Base-by-base conservation (phyloP, 352 stramenopile genomes). In the Globisporangium alternatum region DNA sequence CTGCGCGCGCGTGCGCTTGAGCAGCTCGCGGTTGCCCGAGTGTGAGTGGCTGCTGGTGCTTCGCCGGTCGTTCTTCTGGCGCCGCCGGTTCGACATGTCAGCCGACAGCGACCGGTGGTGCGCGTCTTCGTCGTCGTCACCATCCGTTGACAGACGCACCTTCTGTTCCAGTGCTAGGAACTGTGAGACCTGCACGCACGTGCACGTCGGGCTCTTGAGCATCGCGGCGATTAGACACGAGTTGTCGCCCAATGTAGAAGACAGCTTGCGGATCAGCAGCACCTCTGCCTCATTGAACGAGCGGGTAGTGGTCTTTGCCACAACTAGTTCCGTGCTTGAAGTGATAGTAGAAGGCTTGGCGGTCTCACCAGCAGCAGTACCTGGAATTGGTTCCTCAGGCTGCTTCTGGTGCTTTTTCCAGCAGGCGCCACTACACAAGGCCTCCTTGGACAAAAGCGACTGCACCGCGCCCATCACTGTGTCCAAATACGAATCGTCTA, bases 401-500 rank as follows among this genome's bases (percentile, higher is more conserved):
- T 54, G 4, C 10, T 54, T 51, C 25, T 62, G 22, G 10, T 49
- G 45, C n/a, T 30, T 59, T 39, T 87, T 74, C 68, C 71, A 86
- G 65, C 83, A 91, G 0, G 53, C 64, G 4, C 54, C 22, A 17
- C 80, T 69, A 56, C 83, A 91, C 4, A 68, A 47, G 2, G 35
- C 17, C 15, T 68, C 64, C 2, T 62, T 39, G 0, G 63, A 65
- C 12, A 71, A 13, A 8, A 81, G 51, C 9, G 57, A 43, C 43
- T 70, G 54, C 55, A 81, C 58, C 2, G 54, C 47, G 5, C 37
- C 39, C 10, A 68, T 76, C 19, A 90, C 66, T 21, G 64, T 66
- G 0, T 71, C 63, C 5, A 78, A 47, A 37, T 88, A 89, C 12
- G 81, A 88, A 53, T 88, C 78, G 45, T 92, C 83, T 30, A 90